Base-by-base conservation (phyloP, 371 early-diverging fungal species). In the Circinella minor region DNA sequence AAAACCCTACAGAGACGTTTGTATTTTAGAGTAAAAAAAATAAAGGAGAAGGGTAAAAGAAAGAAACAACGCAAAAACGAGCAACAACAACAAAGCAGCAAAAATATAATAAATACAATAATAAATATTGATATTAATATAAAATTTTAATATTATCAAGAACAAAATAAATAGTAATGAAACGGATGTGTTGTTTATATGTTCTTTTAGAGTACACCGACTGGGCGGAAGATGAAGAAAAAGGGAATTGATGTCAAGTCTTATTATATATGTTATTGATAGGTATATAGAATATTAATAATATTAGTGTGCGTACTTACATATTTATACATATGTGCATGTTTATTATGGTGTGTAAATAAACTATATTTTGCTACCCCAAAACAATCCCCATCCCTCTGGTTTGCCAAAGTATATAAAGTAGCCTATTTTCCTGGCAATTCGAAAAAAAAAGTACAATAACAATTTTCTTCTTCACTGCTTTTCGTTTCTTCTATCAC, bases 181-280 rank as follows among this genome's bases (percentile, higher is more conserved):
- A 36, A 46, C 46, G 63, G 11, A 15, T n/a, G 38, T 61, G 38
- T 61, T 63, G 63, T 43, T 63, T 63, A 46, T 39, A 63, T 63
- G 47, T 18, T 63, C 46, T 27, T 27, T 27, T 63, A 9, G 18
- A 63, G 43, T 48, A 8, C 63, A 63, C 46, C 43, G 63, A 63
- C 47, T 47, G 34, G n/a, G 8, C 47, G n/a, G 63, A 63, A 66
- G 6, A 66, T 20, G 36, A 49, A 54, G 43, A 55, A 37, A 55
- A 37, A 57, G 27, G 43, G 39, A 55, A 39, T 61, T 60, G 61
- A 67, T 67, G 68, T 66, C 66, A 66, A 66, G 54, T 36, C 36
- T 66, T 20, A 38, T 49, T 54, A 55, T 54, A 39, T 55, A 55
- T n/a, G 8, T 18, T 34, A 34, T 27, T 10, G 34, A 57, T 57